Evolutionary conservation across 2,329 filamentous ascomycete species (phyloP).

Genomic region (Didymella segeticola): DNA sequence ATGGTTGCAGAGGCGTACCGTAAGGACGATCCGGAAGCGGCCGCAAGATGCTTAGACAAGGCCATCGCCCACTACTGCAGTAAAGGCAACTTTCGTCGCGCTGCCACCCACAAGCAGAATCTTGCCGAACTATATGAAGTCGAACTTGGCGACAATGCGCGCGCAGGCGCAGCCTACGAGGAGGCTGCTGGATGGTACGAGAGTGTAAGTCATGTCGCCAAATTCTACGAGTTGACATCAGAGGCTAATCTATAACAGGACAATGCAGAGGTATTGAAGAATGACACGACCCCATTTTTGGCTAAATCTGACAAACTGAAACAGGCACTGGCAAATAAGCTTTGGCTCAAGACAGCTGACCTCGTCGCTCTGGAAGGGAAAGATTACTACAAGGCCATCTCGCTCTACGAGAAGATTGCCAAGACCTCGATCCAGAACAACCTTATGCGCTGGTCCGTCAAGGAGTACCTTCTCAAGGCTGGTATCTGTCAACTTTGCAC

Average conservation of each 20-base stretch:
- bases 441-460: conserved; percentile 69
- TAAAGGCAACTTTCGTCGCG: conserved; percentile 89
- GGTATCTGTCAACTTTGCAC: conserved; percentile 85
- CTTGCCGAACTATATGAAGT: conserved; percentile 85
- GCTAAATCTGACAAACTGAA: conserved; percentile 30
- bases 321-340: conserved; percentile 81
- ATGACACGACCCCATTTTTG: conserved; percentile 17
- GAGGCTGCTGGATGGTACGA: conserved; percentile 89
- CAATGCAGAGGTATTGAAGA: conserved; percentile 43
- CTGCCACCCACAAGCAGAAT: conserved; percentile 88
- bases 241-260: conserved; percentile 38
- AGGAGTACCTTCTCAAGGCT: conserved; percentile 94
- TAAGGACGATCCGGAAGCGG: conserved; percentile 82
- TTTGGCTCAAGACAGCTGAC: conserved; percentile 91
- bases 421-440: conserved; percentile 82
- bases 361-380: conserved; percentile 81
- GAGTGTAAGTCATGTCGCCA: conserved; percentile 34
- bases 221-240: neutral
- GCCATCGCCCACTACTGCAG: conserved; percentile 86
- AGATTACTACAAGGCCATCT: conserved; percentile 63
- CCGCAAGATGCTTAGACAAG: conserved; percentile 77
- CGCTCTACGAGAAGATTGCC: conserved; percentile 79
- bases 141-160: conserved; percentile 78
- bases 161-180: conserved; percentile 83
- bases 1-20: conserved; percentile 72